Percentiles rank a stretch among this genome's conserved stretches.
phyloP scores from a whole-genome alignment of 2,329 filamentous ascomycete genomes.

The Botryotinia narcissicola region DNA sequence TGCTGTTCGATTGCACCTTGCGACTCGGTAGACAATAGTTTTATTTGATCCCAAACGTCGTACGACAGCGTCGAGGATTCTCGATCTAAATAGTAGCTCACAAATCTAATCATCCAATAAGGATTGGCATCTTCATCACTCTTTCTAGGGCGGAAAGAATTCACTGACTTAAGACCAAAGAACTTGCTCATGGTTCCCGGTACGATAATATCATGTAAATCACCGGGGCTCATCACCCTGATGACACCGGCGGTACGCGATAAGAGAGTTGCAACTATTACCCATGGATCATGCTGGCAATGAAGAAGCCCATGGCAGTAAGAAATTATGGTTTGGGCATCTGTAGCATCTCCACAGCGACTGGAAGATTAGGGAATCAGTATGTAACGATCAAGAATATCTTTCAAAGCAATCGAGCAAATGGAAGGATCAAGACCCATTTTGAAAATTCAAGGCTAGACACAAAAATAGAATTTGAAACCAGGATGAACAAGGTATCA shows the following conservation, averaged over 20 bases:
- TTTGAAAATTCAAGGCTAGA: rapidly evolving
- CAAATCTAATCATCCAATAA: background rate
- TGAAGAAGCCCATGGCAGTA: background rate
- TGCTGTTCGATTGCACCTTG: background rate
- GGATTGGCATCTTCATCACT: too few species aligned
- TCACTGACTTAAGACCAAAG: background rate
- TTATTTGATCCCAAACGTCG: background rate
- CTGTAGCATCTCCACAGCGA: background rate
- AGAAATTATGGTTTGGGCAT: background rate
- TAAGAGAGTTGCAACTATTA: background rate
- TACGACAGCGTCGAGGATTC: background rate
- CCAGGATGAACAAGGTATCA: rapidly evolving
- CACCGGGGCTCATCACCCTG: background rate
- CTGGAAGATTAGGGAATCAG: background rate
- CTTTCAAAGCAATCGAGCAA: background rate
- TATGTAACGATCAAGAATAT: background rate
- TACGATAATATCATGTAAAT: background rate
- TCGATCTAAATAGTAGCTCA: background rate
- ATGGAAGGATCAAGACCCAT: background rate
- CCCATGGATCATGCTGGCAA: background rate
- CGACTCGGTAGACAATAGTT: background rate
- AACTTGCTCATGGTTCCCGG: background rate
- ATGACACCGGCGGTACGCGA: background rate
- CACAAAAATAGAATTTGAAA: background rate
- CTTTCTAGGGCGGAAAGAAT: too few species aligned